Conservation (phyloP, 805 yeast species). For the Suhomyces emberorum region DNA sequence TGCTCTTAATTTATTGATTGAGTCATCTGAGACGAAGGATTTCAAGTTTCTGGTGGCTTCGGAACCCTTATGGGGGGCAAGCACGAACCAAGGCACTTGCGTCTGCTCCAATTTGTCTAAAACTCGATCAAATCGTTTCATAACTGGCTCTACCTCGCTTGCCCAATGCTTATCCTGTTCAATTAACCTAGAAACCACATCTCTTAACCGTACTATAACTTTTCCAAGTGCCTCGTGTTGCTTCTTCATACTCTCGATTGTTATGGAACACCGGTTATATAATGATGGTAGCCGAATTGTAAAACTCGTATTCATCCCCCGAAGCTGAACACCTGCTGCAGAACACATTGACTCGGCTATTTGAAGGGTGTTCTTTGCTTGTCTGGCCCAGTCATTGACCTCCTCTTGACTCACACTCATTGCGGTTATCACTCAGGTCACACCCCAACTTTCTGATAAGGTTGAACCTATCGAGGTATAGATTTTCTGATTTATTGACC, state of each 20-base stretch:
- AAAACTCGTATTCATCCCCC: slow-evolving; percentile 21
- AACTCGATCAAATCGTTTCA: slow-evolving; percentile 23
- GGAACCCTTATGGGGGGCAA: slow-evolving; percentile 2
- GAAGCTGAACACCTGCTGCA: slow-evolving; percentile 31
- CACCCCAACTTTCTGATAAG: too few species aligned
- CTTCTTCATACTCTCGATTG: slow-evolving; percentile 14
- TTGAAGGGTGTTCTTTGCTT: slow-evolving; percentile 26
- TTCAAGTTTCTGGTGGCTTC: slow-evolving; percentile 12
- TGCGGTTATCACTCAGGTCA: too few species aligned
- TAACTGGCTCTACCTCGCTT: slow-evolving; percentile 17
- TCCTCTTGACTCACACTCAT: slow-evolving; percentile 4
- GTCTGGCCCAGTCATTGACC: slow-evolving; percentile 25
- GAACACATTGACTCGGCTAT: slow-evolving; percentile 32
- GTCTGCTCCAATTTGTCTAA: slow-evolving; percentile 22
- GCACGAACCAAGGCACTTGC: slow-evolving; percentile 27
- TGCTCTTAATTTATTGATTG: slow-evolving; percentile 22
- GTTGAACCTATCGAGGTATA: too few species aligned
- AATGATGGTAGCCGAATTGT: slow-evolving; percentile 21
- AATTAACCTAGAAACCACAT: slow-evolving; percentile 1
- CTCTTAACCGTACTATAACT: slow-evolving; percentile 15
- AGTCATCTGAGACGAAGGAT: slow-evolving; percentile 35
- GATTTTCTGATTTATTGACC: too few species aligned
- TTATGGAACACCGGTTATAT: slow-evolving; percentile 14
- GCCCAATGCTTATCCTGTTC: slow-evolving; percentile 3
- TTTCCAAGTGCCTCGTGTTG: slow-evolving; percentile 13